Evolutionary conservation across 768 basidiomycete genomes (phyloP), one percentile per base, ranked within the genome.

Genomic region (Lenzites betulinus): DNA sequence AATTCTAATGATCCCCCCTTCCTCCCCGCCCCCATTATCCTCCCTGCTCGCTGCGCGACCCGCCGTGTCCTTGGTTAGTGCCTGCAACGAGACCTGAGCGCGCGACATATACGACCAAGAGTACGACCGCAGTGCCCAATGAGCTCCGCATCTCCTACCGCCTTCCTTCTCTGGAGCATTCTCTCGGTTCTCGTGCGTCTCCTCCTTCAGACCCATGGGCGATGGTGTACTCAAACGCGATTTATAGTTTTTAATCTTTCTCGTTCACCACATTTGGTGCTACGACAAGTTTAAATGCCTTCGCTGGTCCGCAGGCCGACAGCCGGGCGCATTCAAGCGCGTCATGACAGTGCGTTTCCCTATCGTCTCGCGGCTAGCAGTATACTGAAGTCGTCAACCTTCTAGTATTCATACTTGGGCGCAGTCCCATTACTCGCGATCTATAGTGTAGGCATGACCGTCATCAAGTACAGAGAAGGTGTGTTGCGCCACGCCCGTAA

Each of bases 241-340:
- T 12, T 6, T 13, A 9, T 60, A 66, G 90, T 92, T 92, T 69
- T 78, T 84, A 56, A 66, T 75, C 46, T 90, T 90, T 71, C 79
- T 92, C 56, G 67, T 89, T 48, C 77, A 82, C 66, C 91, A 93
- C 71, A 80, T 93, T n/a, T 93, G 89, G 88, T 78, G 76, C 63
- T 93, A 92, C 67, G 91, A 93, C 75, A 80, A 75, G 60, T 89
- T 92, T 73, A 79, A 85, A 62, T 92, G 91, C 73, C 73, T 92
- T 47, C 81, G 77, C 72, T 92, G 90, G 89, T 80, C 84, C 69
- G 79, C 85, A 15, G 89, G 89, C 35, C 80, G 89, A 53, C 89
- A 90, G 70, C 89, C 88, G 58, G 92, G 92, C 57, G 85, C 91
- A 13, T 93, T 93, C 82, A 92, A 89, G 75, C 81, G 92, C 51